These are phyloP conservation scores for Phytophthora constricta DNA, from an alignment of 352 stramenopile species.

Conservation along the genomic window DNA sequence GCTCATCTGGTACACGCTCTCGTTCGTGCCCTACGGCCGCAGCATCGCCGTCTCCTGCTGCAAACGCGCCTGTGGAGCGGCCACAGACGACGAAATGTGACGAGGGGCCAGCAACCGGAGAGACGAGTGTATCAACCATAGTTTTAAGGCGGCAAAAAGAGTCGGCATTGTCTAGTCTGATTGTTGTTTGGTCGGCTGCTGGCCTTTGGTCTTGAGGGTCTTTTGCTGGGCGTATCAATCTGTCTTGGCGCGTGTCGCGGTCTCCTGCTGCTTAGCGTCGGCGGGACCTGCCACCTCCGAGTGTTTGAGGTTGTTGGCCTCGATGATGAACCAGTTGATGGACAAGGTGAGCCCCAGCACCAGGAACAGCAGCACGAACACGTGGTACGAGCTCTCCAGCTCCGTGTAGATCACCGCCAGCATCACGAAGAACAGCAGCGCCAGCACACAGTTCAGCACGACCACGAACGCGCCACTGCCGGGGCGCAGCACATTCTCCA, in stretches of 20 bases:
- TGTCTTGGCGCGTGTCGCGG: slow-evolving; percentile 51
- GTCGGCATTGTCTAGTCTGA: not conserved
- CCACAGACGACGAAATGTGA: slow-evolving; percentile 62
- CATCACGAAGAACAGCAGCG: slow-evolving; percentile 78
- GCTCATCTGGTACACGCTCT: slow-evolving; percentile 88
- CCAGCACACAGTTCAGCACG: slow-evolving; percentile 71
- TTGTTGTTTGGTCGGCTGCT: not conserved
- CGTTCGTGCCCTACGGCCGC: slow-evolving; percentile 89
- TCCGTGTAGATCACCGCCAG: slow-evolving; percentile 78
- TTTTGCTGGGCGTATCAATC: too few relatives aligned
- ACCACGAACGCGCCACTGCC: slow-evolving; percentile 81
- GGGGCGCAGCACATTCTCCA: slow-evolving; percentile 64
- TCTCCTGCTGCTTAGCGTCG: slow-evolving; percentile 13
- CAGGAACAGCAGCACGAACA: slow-evolving; percentile 88
- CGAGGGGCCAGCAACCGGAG: too few relatives aligned
- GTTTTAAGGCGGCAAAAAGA: not conserved
- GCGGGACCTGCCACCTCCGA: slow-evolving; percentile 27
- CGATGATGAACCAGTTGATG: slow-evolving; percentile 90
- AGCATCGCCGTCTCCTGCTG: slow-evolving; percentile 69
- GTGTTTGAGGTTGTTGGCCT: slow-evolving; percentile 71
- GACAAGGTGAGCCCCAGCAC: slow-evolving; percentile 79
- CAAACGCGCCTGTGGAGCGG: slow-evolving; percentile 61
- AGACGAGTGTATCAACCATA: not conserved
- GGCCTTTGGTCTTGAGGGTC: too few relatives aligned
- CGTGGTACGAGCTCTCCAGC: slow-evolving; percentile 82